Base-by-base conservation (phyloP, 1,139 yeast genomes). In the Geotrichum restrictum region DNA sequence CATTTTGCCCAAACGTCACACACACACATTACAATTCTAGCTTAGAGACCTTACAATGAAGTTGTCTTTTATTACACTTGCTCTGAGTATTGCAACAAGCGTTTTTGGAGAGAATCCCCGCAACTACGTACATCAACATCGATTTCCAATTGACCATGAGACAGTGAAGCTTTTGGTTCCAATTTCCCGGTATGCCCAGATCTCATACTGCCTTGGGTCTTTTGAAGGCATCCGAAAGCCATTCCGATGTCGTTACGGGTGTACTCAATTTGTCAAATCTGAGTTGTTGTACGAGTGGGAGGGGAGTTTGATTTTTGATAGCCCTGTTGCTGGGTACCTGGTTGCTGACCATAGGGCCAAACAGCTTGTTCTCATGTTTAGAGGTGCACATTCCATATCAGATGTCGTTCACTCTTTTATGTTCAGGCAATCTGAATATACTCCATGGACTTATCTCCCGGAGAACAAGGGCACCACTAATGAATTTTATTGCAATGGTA, bases 301-400 rank as follows among this genome's bases (percentile, higher is more conserved):
- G n/a, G 56, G 55, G 19, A 36, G 41, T 11, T 29, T 38, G 14
- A 10, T 10, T 1, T 36, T 44, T 22, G 40, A 47, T 29, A 47
- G 54, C 24, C 50, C 53, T 13, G 52, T 52, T 6, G 52, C 56
- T 3, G 59, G 60, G 10, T 73, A 66, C 57, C 68, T 76, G 48
- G 82, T 78, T 1, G 60, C 74, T 5, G 81, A 81, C 60, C 63
- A 68, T 16, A 45, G 54, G 3, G 53, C 63, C 21, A 61, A 72
- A 53, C 64, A 71, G 57, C 66, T 83, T 31, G 54, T 75, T 52
- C 60, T 78, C 56, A 72, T 69, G 34, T 79, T 81, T 55, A 73
- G 86, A 65, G 88, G 88, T 1, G 79, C 85, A 0, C 71, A 80
- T 1, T 74, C 83, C 4, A 65, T 71, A 8, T 72, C 76, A 42